Evolutionary conservation across 2,329 filamentous ascomycete species (phyloP).

Genomic region (Fusarium ambrosium): DNA sequence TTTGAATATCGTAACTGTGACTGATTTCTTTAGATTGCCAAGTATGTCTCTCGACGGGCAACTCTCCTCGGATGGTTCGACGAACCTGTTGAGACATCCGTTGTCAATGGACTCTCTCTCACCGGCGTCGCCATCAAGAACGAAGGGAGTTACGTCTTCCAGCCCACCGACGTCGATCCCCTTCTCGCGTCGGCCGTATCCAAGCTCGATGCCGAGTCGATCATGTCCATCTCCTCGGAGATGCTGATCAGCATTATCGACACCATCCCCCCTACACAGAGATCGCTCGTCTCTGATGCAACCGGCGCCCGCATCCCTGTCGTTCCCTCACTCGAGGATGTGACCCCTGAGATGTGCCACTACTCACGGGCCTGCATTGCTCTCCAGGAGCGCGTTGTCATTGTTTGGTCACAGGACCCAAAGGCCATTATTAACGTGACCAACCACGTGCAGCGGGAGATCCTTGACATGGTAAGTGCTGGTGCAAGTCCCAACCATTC

Average conservation of each 20-base stretch:
- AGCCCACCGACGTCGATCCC: conserved; percentile 41
- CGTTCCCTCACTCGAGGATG: conserved; percentile 27
- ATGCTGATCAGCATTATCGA: conserved; percentile 37
- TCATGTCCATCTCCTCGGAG: conserved; percentile 45
- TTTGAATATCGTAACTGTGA: background rate
- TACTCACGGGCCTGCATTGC: conserved; percentile 42
- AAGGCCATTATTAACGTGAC: conserved; percentile 41
- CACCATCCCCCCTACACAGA: conserved; percentile 35
- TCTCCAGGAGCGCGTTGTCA: conserved; percentile 35
- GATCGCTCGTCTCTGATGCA: conserved; percentile 29
- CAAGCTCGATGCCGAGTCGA: conserved; percentile 33
- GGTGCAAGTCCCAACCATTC: background rate
- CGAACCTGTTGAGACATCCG: conserved; percentile 32
- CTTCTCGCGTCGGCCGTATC: conserved; percentile 31
- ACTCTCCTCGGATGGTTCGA: conserved; percentile 46
- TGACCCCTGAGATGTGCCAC: conserved; percentile 25
- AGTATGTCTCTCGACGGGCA: conserved; percentile 44
- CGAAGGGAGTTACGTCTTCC: conserved; percentile 35
- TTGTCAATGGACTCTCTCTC: conserved; percentile 42
- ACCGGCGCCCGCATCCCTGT: conserved; percentile 44
- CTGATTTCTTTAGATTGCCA: conserved; percentile 39
- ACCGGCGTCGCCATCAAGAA: conserved; percentile 44
- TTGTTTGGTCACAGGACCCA: conserved; percentile 43
- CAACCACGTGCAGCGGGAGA: conserved; percentile 43
- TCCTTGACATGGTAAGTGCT: conserved; percentile 41